Conservation (phyloP, 2,329 filamentous ascomycete genomes). For the Xylariaceae sp. region DNA sequence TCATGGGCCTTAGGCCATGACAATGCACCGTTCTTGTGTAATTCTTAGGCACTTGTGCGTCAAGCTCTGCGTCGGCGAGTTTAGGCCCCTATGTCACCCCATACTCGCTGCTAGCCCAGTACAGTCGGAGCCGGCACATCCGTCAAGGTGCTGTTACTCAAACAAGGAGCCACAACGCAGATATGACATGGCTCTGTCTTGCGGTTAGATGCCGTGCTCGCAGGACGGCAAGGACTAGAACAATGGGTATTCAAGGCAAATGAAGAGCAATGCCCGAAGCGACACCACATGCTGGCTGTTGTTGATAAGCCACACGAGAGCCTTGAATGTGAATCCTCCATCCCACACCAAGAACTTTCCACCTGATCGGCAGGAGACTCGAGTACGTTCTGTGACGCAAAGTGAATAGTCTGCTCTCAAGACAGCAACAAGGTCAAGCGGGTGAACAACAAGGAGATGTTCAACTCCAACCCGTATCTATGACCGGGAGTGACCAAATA, state of each 20-base stretch:
- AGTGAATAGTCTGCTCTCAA: neutral
- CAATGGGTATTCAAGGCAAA: neutral
- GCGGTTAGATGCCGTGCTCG: slow-evolving; percentile 1
- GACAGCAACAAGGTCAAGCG: neutral
- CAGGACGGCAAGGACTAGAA: neutral
- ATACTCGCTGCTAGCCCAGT: neutral
- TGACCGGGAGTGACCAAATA: slow-evolving; percentile 6
- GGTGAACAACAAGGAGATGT: neutral
- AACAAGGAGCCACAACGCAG: neutral
- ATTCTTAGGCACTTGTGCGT: slow-evolving; percentile 13
- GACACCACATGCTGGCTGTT: neutral
- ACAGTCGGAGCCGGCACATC: neutral
- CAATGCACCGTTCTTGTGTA: slow-evolving; percentile 1
- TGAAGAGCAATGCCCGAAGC: neutral
- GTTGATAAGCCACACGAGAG: neutral
- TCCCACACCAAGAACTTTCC: neutral
- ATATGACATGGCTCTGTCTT: neutral
- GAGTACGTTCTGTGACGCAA: neutral
- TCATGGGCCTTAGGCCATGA: slow-evolving; percentile 5
- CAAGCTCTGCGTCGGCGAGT: neutral
- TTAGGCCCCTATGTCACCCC: neutral
- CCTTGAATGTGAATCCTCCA: neutral
- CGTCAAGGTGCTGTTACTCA: neutral
- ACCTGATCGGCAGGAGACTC: neutral
- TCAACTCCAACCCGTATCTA: neutral